Percentiles rank a stretch among this genome's conserved stretches.
These are phyloP conservation scores for Iris pallida DNA, from an alignment of 116 monocot genomes.

Conservation along the genomic window DNA sequence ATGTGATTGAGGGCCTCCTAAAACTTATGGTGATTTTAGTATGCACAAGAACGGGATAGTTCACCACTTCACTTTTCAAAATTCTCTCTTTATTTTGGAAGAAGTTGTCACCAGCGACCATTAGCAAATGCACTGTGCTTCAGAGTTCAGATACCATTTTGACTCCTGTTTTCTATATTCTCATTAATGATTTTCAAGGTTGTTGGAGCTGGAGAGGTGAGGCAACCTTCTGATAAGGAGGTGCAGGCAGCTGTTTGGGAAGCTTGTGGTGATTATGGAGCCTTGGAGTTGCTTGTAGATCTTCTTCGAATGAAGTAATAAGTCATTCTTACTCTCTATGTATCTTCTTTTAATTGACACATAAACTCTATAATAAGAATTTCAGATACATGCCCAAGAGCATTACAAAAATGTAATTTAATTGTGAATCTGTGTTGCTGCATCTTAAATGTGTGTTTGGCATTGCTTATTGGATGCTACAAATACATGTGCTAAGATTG, in stretches of 20 bases:
- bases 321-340: neutral
- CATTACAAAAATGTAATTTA: no score
- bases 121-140: neutral
- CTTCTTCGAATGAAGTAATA: constrained; percentile 79
- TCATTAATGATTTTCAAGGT: constrained; percentile 28
- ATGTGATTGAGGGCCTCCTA: no score
- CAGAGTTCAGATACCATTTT: neutral
- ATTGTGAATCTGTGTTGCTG: neutral
- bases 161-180: constrained; percentile 8
- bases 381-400: neutral
- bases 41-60: no score
- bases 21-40: no score
- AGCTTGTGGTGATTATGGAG: constrained; percentile 83
- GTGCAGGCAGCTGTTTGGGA: constrained; percentile 89
- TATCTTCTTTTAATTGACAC: neutral
- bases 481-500: neutral
- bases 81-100: neutral
- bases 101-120: neutral
- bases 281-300: constrained; percentile 83
- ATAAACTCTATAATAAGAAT: neutral
- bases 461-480: neutral
- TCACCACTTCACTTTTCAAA: neutral
- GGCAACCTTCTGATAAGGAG: constrained; percentile 54
- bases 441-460: neutral
- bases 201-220: constrained; percentile 32